Base-by-base conservation (phyloP, 2,329 filamentous ascomycete genomes). In the Thielaviopsis musarum region DNA sequence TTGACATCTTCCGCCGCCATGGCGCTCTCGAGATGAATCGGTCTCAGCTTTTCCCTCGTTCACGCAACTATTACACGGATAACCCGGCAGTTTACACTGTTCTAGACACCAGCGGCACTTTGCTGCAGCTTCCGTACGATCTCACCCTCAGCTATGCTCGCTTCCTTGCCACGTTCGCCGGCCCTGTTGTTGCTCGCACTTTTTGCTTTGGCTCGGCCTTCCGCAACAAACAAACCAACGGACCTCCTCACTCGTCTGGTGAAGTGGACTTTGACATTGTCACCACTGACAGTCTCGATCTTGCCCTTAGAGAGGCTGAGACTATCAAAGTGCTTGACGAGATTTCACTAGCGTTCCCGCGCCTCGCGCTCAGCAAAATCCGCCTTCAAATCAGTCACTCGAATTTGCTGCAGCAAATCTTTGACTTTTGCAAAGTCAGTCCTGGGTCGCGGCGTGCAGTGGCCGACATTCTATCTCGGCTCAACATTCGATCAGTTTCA, bases 181-280 rank as follows among this genome's bases (percentile, higher is more conserved):
- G 67, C n/a, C 76, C 78, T 13, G 75, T 82, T 0, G 76, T 82
- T 1, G 81, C 88, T 64, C 87, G 88, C 64, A 88, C 87, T 0
- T 95, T 89, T 69, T 83, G 87, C 0, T 96, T 98, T 69, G 91
- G 90, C 6, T 85, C 79, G 38, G 90, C 97, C 1, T 97, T 89
- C 68, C 82, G 93, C 49, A 87, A 94, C 64, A 83, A 80, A 53
- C 77, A 83, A 55, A 84, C 83, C 59, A 90, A 88, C 7, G 87
- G 88, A 1, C 87, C 95, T 65, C 93, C 93, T 6, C 79, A 80
- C 60, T 86, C 85, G 66, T 86, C 88, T 68, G 86, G 88, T 10
- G 93, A 97, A 68, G 91, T 94, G 2, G 91, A 97, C 69, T 98
- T 97, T 69, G 93, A 98, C 70, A 90, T 98, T 62, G 80, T 95